Evolutionary conservation across 306 rosid genomes (phyloP).

Genomic region (Elaeagnus macrophylla): DNA sequence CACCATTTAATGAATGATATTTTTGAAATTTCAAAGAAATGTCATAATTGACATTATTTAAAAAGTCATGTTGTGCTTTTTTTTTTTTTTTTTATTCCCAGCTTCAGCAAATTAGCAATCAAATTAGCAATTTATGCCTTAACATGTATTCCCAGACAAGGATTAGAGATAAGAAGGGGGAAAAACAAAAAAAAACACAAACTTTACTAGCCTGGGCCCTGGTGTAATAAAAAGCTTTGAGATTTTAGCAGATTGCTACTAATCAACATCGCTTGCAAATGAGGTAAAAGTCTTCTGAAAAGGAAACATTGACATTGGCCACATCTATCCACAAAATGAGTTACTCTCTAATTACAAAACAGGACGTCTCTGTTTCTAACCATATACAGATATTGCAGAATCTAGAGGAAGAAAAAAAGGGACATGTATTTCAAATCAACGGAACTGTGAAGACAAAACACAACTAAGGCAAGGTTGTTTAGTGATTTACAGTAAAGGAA

Average conservation of each 20-base stretch:
- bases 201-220: conserved; percentile 13
- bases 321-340: conserved; percentile 27
- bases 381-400: conserved; percentile 20
- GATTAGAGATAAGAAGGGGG: conserved; percentile 2
- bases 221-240: background rate
- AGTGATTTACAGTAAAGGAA: conserved; percentile 35
- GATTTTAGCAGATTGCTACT: background rate
- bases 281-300: conserved; percentile 15
- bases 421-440: conserved; percentile 28
- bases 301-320: conserved; percentile 17
- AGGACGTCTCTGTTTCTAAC: conserved; percentile 24
- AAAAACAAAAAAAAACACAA: conserved; percentile 22
- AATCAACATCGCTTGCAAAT: conserved; percentile 15
- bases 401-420: conserved; percentile 27
- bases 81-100: too few species aligned
- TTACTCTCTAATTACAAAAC: conserved; percentile 22
- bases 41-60: too few species aligned
- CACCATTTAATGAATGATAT: too few species aligned
- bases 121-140: too few species aligned
- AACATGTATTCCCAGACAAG: too few species aligned
- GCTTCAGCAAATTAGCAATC: too few species aligned
- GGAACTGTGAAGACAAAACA: background rate
- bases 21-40: too few species aligned
- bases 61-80: too few species aligned
- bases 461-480: background rate